Evolutionary conservation across 2,329 filamentous ascomycete genomes (phyloP).

Genomic region (Ascochyta clinopodiicola): DNA sequence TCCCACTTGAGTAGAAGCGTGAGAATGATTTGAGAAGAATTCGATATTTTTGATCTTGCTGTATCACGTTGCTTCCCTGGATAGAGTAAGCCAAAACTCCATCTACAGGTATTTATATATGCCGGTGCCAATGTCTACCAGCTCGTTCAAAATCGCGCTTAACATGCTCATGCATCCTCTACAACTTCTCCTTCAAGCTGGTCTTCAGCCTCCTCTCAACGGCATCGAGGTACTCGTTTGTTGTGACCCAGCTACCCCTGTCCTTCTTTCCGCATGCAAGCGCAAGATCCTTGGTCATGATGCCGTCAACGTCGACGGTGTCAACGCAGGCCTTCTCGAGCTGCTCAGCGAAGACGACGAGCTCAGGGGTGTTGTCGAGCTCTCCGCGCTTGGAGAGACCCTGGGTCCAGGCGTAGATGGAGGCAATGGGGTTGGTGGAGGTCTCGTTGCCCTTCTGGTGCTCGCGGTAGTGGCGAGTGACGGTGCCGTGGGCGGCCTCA

Average conservation of each 20-base stretch:
- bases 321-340: conserved; percentile 94
- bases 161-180: conserved; percentile 27
- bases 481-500: conserved; percentile 96
- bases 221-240: conserved; percentile 84
- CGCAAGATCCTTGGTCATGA: conserved; percentile 99
- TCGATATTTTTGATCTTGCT: conserved; percentile 16
- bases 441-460: conserved; percentile 98
- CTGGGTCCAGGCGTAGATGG: conserved; percentile 98
- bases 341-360: conserved; percentile 88
- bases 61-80: conserved; percentile 16
- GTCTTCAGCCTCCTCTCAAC: conserved; percentile 89
- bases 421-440: conserved; percentile 97
- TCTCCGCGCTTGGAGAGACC: conserved; percentile 91
- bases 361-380: conserved; percentile 89
- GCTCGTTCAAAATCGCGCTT: conserved; percentile 13
- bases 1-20: neutral
- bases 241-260: conserved; percentile 87
- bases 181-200: conserved; percentile 79
- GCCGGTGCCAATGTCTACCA: conserved; percentile 24
- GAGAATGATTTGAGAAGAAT: neutral
- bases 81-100: conserved; percentile 22
- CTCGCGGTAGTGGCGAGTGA: conserved; percentile 98
- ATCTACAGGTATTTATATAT: conserved; percentile 24
- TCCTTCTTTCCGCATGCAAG: conserved; percentile 89
- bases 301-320: conserved; percentile 88